These are phyloP conservation scores for Coniella vitis DNA, from an alignment of 2,329 filamentous ascomycete genomes.

Conservation along the genomic window DNA sequence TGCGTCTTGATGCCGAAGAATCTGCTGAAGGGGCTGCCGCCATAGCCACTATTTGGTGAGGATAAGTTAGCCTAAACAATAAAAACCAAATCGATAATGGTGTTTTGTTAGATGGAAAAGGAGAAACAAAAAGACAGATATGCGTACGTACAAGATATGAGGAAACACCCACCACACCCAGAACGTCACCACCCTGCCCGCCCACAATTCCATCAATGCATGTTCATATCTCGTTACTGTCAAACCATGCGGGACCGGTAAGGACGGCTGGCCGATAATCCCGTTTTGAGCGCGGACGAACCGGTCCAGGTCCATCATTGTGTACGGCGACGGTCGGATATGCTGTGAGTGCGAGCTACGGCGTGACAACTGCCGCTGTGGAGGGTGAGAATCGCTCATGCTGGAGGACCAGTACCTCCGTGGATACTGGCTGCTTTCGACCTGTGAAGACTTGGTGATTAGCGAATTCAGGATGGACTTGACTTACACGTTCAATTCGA, in stretches of 20 bases:
- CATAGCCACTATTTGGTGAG: neutral
- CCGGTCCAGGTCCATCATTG: conserved; percentile 1
- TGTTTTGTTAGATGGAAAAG: neutral
- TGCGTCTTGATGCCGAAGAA: conserved; percentile 3
- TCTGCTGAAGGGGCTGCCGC: conserved; percentile 1
- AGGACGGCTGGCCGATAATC: no score
- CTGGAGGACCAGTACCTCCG: no score
- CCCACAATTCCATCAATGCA: conserved; percentile 1
- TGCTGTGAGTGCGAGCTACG: no score
- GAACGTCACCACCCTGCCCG: neutral
- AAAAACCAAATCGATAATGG: no score
- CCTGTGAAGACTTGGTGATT: no score
- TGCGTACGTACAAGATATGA: neutral
- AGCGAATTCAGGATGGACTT: no score
- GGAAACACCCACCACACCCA: conserved; percentile 9
- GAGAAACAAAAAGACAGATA: neutral
- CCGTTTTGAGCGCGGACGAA: conserved; percentile 1
- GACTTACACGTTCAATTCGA: no score
- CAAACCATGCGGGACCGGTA: neutral
- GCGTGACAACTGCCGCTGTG: no score
- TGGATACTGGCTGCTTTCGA: no score
- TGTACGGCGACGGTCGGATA: neutral
- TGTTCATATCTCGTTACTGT: conserved; percentile 3
- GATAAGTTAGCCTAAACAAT: neutral
- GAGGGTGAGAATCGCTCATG: no score